A percentile compares a stretch with the other conserved stretches of the same genome.
These are phyloP conservation scores for Euphrasia arctica DNA, from an alignment of 305 asterid genomes.

Conservation along the genomic window DNA sequence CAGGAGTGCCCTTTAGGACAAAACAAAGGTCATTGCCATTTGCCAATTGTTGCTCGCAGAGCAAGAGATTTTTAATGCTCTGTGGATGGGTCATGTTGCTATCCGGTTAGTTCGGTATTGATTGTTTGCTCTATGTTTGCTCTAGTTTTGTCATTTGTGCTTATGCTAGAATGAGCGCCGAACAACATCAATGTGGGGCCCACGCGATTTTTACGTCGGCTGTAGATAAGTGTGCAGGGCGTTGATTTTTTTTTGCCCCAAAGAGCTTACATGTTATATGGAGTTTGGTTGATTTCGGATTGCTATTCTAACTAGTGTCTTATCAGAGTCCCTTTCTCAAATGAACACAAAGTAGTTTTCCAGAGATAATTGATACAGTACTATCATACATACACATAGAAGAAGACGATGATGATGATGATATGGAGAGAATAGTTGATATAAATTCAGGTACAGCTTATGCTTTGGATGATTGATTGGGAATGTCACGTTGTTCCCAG, in stretches of 20 bases:
- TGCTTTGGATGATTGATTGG: slow-evolving; percentile 2
- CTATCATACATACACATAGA: background rate
- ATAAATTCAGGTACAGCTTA: background rate
- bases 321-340: background rate
- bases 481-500: background rate
- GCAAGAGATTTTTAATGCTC: slow-evolving; percentile 8
- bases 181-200: background rate
- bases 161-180: background rate
- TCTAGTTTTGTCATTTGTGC: background rate
- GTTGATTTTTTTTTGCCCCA: too few species aligned
- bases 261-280: too few species aligned
- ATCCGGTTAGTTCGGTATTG: background rate
- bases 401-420: background rate
- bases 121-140: background rate
- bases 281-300: too few species aligned
- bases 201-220: too few species aligned
- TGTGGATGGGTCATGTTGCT: background rate
- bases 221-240: too few species aligned
- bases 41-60: background rate
- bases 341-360: background rate
- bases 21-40: background rate
- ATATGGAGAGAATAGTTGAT: background rate
- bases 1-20: background rate
- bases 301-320: background rate
- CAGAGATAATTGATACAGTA: too few species aligned